Base-by-base conservation (phyloP, 768 basidiomycete species). In the Calocera cornea region DNA sequence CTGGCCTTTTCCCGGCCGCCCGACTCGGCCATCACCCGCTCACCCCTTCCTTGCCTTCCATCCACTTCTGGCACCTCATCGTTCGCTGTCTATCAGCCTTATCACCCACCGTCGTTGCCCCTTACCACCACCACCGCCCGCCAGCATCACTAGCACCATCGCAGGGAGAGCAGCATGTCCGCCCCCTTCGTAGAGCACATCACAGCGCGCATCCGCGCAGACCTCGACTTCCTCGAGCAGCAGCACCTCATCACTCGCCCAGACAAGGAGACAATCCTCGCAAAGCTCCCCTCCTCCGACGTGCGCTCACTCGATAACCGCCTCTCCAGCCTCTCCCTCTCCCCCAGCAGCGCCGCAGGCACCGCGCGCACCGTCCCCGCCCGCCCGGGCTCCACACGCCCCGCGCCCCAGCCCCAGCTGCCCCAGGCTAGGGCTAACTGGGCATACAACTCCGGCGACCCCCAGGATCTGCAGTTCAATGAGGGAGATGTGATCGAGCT, bases 401-500 rank as follows among this genome's bases (percentile, higher is more conserved):
- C 24, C 27, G 5, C 11, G 5, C 27, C 11, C 14, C 54, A 27
- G 24, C 14, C 54, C 16, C 27, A 8, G 12, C 10, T 7, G 22
- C 14, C 12, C 11, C 12, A 16, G 24, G 49, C 49, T 10, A 50
- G 22, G 14, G 54, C 54, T 2, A 60, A 60, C 54, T 60, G 54
- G 54, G 27, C 54, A 33, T 60, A 60, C 31, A 60, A 60, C 31
- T 60, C 54, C 31, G 54, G 54, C 31, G 54, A 60, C 22, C 27
- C 54, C 5, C 54, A 77, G 29, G 78, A 78, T 70, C 72, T 78
- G 19, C 72, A 70, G 1, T 78, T 78, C 73, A 63, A 66, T 29
- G 71, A 72, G 19, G 78, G 78, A 34, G 78, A 78, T 67, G 36
- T 76, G 24, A 78, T 78, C 64, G 74, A 75, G 36, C 72, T 78